These are phyloP conservation scores for Aspergillus niger DNA, from an alignment of 2,329 filamentous ascomycete species.

Conservation along the genomic window DNA sequence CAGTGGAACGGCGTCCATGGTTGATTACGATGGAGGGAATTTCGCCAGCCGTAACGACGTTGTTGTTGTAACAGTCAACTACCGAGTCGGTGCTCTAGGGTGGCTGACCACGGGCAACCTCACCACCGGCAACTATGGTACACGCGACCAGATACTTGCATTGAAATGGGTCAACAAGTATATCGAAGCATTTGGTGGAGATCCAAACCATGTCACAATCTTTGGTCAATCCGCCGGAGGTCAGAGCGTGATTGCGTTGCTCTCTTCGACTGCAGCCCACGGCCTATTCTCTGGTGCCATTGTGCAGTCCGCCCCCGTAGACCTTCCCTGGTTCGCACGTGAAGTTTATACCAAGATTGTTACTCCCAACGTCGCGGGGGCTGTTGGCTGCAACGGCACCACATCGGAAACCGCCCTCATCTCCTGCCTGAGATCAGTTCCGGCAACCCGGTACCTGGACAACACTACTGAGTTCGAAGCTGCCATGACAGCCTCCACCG, in stretches of 20 bases:
- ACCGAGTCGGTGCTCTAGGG: slow-evolving; percentile 34
- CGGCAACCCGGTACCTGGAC: slow-evolving; percentile 24
- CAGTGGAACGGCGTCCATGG: slow-evolving; percentile 29
- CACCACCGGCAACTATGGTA: slow-evolving; percentile 35
- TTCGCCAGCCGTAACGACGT: slow-evolving; percentile 41
- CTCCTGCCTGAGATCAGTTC: slow-evolving; percentile 27
- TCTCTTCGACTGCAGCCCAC: slow-evolving; percentile 28
- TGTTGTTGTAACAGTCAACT: slow-evolving; percentile 39
- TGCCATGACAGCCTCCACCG: slow-evolving; percentile 12
- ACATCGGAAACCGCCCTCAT: slow-evolving; percentile 16
- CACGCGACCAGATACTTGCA: slow-evolving; percentile 35
- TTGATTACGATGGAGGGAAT: slow-evolving; percentile 38
- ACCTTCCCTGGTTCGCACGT: slow-evolving; percentile 31
- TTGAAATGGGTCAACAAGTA: slow-evolving; percentile 32
- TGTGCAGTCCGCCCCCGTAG: slow-evolving; percentile 29
- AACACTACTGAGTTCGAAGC: slow-evolving; percentile 23
- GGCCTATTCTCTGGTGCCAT: slow-evolving; percentile 33
- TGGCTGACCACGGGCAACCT: slow-evolving; percentile 42
- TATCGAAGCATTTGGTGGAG: slow-evolving; percentile 32
- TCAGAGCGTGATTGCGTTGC: slow-evolving; percentile 51
- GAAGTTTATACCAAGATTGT: slow-evolving; percentile 26
- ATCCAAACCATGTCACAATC: slow-evolving; percentile 36
- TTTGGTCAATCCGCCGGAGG: slow-evolving; percentile 46
- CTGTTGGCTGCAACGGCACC: slow-evolving; percentile 25
- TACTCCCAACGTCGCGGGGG: slow-evolving; percentile 22